Percentiles rank a stretch among this genome's conserved stretches.
Evolutionary conservation across 768 basidiomycete species (phyloP).

Genomic region (Pleurotus citrinopileatus): DNA sequence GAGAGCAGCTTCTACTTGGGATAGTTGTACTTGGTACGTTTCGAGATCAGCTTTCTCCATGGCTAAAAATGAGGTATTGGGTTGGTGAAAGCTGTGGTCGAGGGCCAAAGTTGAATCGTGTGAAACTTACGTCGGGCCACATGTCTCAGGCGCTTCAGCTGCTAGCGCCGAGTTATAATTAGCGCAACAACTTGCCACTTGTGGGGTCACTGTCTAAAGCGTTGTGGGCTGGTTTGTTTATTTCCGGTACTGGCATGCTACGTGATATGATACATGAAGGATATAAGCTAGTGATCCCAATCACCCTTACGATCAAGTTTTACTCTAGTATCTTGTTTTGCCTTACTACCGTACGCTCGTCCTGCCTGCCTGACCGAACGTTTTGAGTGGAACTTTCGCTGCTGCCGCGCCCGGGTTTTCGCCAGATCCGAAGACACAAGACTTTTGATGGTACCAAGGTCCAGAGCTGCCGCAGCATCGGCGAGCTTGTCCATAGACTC

Average conservation of each 20-base stretch:
- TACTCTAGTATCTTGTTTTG: constrained; percentile 72
- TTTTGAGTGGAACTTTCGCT: constrained; percentile 79
- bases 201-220: no score
- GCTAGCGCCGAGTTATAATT: no score
- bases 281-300: constrained; percentile 53
- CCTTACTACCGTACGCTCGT: constrained; percentile 78
- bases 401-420: constrained; percentile 56
- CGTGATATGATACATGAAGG: no score
- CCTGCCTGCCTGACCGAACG: constrained; percentile 60
- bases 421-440: constrained; percentile 62
- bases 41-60: constrained; percentile 80
- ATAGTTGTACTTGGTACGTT: constrained; percentile 85
- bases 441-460: constrained; percentile 47
- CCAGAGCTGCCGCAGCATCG: constrained; percentile 40
- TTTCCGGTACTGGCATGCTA: no score
- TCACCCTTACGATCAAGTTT: constrained; percentile 56
- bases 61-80: constrained; percentile 5
- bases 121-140: no score
- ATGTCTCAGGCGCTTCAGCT: no score
- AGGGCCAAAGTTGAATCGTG: not conserved
- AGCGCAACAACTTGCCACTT: no score
- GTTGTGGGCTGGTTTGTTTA: no score
- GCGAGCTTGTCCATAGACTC: constrained; percentile 29
- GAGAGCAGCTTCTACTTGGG: constrained; percentile 84
- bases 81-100: not conserved